Percentiles rank a stretch among this genome's conserved stretches.
Conservation (phyloP, 345 rosid genomes). For the Populus alba region DNA sequence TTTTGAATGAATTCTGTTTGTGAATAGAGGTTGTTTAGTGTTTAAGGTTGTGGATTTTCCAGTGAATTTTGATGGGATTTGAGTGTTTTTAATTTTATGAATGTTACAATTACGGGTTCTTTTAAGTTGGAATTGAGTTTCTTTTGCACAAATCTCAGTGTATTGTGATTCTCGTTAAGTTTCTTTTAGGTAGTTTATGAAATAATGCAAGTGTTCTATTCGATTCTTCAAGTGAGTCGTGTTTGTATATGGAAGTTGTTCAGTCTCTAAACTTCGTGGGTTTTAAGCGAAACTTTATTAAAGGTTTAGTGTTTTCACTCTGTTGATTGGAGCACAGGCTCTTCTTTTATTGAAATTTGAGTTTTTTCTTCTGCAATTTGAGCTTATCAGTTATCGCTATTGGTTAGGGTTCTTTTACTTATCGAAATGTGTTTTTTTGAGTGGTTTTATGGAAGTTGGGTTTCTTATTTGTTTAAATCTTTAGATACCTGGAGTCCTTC, state of each 20-base stretch:
- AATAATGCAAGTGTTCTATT: background rate
- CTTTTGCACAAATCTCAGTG: background rate
- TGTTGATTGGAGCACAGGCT: background rate
- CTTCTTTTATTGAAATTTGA: background rate
- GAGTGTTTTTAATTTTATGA: too few relatives aligned
- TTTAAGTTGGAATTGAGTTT: background rate
- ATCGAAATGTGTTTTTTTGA: background rate
- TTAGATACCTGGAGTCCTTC: background rate
- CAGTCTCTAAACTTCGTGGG: background rate
- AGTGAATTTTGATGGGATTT: background rate
- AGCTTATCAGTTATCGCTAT: background rate
- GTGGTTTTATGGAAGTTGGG: background rate
- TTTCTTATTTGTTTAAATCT: background rate
- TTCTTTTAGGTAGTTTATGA: background rate
- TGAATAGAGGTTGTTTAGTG: background rate
- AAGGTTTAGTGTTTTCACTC: background rate
- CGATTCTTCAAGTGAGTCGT: background rate
- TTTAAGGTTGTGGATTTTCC: too few relatives aligned
- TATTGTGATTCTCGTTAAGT: background rate
- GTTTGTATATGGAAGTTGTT: background rate
- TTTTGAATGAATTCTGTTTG: background rate
- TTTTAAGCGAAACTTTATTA: background rate
- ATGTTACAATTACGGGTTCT: background rate
- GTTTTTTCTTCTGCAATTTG: background rate
- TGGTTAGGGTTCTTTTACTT: background rate